Evolutionary conservation across 140 eudicot species (phyloP).

Genomic region (Cichorium intybus): DNA sequence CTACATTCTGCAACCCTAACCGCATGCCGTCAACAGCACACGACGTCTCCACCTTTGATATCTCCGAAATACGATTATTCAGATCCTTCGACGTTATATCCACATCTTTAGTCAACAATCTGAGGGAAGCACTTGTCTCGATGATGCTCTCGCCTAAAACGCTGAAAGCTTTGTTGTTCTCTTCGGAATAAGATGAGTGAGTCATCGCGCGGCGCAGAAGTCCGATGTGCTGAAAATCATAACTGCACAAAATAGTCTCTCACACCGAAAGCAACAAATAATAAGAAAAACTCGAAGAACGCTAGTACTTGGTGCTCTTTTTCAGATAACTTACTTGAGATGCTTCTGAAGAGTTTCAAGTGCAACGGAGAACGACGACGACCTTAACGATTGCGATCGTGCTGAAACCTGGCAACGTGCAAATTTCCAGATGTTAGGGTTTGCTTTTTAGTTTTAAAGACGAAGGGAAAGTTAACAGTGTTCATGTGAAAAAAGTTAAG

Average conservation of each 20-base stretch:
- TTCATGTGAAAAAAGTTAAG: neutral
- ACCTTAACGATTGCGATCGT: slow-evolving; percentile 19
- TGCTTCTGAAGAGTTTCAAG: slow-evolving; percentile 68
- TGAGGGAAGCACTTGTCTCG: slow-evolving; percentile 44
- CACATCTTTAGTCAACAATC: slow-evolving; percentile 37
- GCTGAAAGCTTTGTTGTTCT: slow-evolving; percentile 74
- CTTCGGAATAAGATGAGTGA: slow-evolving; percentile 77
- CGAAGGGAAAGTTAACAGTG: neutral
- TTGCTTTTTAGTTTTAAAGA: slow-evolving; percentile 1
- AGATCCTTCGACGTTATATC: slow-evolving; percentile 69
- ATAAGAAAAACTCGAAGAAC: neutral
- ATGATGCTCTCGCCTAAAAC: slow-evolving; percentile 64
- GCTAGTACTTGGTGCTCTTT: neutral
- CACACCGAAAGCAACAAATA: neutral
- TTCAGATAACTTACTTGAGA: slow-evolving; percentile 39
- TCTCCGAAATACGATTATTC: slow-evolving; percentile 41
- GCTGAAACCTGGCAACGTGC: slow-evolving; percentile 25
- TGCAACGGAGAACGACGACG: slow-evolving; percentile 59
- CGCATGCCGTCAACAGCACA: slow-evolving; percentile 63
- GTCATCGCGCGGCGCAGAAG: slow-evolving; percentile 77
- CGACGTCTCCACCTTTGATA: slow-evolving; percentile 65
- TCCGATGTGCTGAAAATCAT: slow-evolving; percentile 49
- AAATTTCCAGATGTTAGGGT: slow-evolving; percentile 15
- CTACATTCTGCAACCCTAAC: slow-evolving; percentile 62
- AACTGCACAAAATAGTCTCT: slow-evolving; percentile 35